These are phyloP conservation scores for Malassezia caprae DNA, from an alignment of 1,284 basidiomycete genomes.

Conservation along the genomic window DNA sequence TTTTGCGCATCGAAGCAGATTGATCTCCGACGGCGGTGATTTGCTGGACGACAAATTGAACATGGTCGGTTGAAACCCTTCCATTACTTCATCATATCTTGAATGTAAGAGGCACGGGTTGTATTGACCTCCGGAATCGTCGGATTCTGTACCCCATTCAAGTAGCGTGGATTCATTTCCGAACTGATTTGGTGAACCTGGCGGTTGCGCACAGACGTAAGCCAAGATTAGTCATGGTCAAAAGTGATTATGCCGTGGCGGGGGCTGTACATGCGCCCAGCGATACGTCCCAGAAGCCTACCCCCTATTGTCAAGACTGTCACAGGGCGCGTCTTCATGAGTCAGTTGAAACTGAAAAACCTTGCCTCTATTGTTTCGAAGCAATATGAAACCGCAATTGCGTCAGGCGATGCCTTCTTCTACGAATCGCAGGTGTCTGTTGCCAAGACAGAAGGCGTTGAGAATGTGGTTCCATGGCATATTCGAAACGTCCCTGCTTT, in stretches of 20 bases:
- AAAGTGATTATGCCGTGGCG: neutral
- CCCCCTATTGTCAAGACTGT: neutral
- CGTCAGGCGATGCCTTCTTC: constrained; percentile 34
- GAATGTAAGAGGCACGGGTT: neutral
- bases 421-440: constrained; percentile 28
- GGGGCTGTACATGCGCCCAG: neutral
- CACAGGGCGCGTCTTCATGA: neutral
- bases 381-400: constrained; percentile 27
- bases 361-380: constrained; percentile 23
- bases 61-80: constrained; percentile 30
- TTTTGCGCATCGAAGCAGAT: neutral
- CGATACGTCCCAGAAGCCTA: neutral
- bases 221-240: neutral
- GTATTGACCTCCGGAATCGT: neutral
- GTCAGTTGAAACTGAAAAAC: neutral
- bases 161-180: neutral
- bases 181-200: neutral
- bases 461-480: constrained; percentile 22
- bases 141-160: neutral
- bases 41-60: constrained; percentile 29
- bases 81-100: constrained; percentile 26
- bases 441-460: constrained; percentile 14
- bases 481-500: constrained; percentile 39
- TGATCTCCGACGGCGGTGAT: neutral
- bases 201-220: neutral